Conservation (phyloP, 495 filamentous ascomycete species). For the Cladorrhinum samala region DNA sequence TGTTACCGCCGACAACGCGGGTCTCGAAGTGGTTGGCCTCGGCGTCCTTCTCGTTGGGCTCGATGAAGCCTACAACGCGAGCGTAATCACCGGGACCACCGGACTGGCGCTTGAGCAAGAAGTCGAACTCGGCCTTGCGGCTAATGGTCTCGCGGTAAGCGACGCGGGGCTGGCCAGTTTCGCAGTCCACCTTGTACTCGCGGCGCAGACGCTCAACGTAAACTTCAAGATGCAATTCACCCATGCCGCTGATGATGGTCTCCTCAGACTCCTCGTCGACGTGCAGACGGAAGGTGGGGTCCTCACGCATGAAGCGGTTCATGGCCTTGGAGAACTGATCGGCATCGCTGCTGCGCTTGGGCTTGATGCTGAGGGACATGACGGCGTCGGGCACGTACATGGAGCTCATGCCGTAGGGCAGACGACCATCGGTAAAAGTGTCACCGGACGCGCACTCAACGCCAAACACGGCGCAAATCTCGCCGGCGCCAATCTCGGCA, state of each 20-base stretch:
- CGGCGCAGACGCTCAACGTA: constrained; percentile 98
- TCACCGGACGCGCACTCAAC: constrained; percentile 98
- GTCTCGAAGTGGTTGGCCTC: constrained; percentile 80
- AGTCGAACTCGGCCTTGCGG: constrained; percentile 73
- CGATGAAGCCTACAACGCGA: constrained; percentile 87
- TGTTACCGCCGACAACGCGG: constrained; percentile 80
- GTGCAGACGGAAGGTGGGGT: constrained; percentile 93
- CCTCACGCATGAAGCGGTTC: constrained; percentile 97
- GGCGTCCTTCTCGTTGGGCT: constrained; percentile 63
- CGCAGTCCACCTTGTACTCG: constrained; percentile 93
- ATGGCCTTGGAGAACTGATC: constrained; percentile 98
- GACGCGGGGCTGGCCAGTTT: constrained; percentile 94
- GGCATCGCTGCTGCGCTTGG: constrained; percentile 86
- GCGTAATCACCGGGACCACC: constrained; percentile 96
- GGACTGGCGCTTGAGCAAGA: constrained; percentile 90
- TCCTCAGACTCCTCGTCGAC: constrained; percentile 87
- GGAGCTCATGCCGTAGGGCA: constrained; percentile 95
- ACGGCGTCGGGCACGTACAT: constrained; percentile 99
- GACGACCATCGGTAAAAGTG: constrained; percentile 89
- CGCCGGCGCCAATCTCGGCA: constrained; percentile 82
- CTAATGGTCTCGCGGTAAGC: constrained; percentile 95
- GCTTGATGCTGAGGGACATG: constrained; percentile 95
- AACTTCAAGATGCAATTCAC: constrained; percentile 93
- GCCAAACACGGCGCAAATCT: constrained; percentile 98
- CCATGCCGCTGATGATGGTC: constrained; percentile 98